Percentiles rank a stretch among this genome's conserved stretches.
phyloP scores from a whole-genome alignment of 352 stramenopile species.

The Phytophthora meadii region DNA sequence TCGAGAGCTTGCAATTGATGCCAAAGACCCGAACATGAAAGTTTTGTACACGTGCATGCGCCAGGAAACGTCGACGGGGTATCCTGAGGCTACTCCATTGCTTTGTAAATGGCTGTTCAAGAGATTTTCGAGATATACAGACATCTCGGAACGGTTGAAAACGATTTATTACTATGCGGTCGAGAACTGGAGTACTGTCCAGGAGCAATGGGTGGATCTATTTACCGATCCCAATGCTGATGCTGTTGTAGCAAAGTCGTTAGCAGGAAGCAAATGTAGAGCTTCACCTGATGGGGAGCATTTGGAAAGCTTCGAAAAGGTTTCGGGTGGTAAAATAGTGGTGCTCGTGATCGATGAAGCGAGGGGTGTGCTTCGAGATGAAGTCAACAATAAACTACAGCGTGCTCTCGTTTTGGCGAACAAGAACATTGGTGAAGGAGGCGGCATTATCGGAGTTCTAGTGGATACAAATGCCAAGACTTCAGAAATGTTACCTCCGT shows the following conservation, averaged over 20 bases:
- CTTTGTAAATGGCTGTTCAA: slow-evolving; percentile 5
- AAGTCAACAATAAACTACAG: not conserved
- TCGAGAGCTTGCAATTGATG: not conserved
- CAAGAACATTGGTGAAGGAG: not conserved
- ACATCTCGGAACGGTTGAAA: not conserved
- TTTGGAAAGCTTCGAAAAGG: no score
- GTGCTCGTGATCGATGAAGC: not conserved
- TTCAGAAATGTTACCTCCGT: no score
- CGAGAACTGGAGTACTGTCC: slow-evolving; percentile 3
- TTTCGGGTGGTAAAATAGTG: not conserved
- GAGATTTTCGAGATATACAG: not conserved
- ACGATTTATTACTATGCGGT: slow-evolving; percentile 6
- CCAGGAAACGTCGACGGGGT: not conserved
- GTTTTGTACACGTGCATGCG: slow-evolving; percentile 17
- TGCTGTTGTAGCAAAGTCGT: not conserved
- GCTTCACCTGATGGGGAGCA: no score
- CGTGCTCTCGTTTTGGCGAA: not conserved
- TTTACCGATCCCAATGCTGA: not conserved
- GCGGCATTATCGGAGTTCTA: not conserved
- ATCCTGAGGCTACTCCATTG: not conserved
- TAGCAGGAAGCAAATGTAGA: no score
- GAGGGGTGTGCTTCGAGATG: not conserved
- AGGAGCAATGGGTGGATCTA: not conserved
- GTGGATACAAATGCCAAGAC: not conserved
- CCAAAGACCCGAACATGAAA: not conserved